phyloP scores from a whole-genome alignment of 2,329 filamentous ascomycete species.

The Aspergillus sp. region DNA sequence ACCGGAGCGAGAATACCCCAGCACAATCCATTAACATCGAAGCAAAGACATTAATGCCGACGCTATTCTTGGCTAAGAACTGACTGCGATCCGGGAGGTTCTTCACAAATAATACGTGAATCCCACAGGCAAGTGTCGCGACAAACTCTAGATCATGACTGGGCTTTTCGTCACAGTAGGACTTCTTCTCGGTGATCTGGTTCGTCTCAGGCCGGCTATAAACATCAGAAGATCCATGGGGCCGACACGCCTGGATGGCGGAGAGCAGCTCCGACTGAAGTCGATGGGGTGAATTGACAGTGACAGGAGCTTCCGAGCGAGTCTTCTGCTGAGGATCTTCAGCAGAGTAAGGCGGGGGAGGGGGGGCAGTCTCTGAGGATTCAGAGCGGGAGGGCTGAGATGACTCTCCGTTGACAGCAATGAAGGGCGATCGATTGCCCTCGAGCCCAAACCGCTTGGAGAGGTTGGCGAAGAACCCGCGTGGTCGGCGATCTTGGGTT shows the following conservation, averaged over 20 bases:
- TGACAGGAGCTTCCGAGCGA: slow-evolving; percentile 35
- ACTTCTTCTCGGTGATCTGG: slow-evolving; percentile 76
- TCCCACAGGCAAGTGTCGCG: slow-evolving; percentile 69
- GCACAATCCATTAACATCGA: slow-evolving; percentile 68
- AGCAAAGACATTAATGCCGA: slow-evolving; percentile 69
- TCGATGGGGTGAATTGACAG: slow-evolving; percentile 42
- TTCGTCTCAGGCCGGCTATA: slow-evolving; percentile 72
- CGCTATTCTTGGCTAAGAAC: slow-evolving; percentile 65
- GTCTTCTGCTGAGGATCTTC: slow-evolving; percentile 36
- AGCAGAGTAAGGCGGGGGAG: slow-evolving; percentile 45
- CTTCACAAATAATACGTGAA: slow-evolving; percentile 72
- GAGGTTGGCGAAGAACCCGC: slow-evolving; percentile 68
- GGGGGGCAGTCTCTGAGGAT: slow-evolving; percentile 24
- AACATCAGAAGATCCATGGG: slow-evolving; percentile 72
- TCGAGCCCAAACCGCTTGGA: slow-evolving; percentile 70
- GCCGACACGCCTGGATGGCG: slow-evolving; percentile 75
- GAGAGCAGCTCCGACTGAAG: slow-evolving; percentile 61
- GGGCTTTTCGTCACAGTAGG: slow-evolving; percentile 80
- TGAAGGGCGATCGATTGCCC: slow-evolving; percentile 35
- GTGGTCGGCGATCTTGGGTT: slow-evolving; percentile 48
- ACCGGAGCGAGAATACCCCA: slow-evolving; percentile 70
- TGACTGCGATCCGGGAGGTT: slow-evolving; percentile 52
- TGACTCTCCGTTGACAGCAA: slow-evolving; percentile 24
- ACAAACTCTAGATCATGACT: slow-evolving; percentile 72
- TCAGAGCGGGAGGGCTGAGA: slow-evolving; percentile 26